phyloP scores from a whole-genome alignment of 345 rosid genomes.

The Rhodamnia argentea region DNA sequence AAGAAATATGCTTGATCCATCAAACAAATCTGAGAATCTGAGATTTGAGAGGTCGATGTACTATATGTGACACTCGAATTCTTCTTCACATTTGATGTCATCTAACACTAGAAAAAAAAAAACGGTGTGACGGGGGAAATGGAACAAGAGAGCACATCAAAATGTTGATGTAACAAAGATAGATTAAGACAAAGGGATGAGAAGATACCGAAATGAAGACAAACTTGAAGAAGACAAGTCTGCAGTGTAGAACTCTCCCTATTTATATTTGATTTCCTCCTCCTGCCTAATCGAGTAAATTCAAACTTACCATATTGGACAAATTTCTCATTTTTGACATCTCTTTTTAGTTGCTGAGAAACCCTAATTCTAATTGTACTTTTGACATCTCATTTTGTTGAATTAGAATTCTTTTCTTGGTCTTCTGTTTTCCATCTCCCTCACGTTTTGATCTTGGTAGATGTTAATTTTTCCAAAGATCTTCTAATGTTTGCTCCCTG shows the following conservation, averaged over 20 bases:
- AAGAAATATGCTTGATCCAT: neutral
- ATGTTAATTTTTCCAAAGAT: neutral
- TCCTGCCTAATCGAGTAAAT: neutral
- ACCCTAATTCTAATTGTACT: neutral
- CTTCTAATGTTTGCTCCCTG: neutral
- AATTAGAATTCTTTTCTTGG: neutral
- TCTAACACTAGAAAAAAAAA: neutral
- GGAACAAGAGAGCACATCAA: neutral
- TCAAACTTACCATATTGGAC: neutral
- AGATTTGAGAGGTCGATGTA: neutral
- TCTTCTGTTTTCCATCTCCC: neutral
- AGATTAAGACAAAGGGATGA: neutral
- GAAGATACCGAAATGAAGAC: neutral
- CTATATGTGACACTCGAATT: neutral
- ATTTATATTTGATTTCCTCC: neutral
- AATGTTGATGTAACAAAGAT: neutral
- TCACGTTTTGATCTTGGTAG: neutral
- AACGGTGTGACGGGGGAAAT: neutral
- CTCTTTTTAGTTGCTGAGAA: neutral
- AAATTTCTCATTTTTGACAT: neutral
- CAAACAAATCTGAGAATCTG: neutral
- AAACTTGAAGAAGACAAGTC: neutral
- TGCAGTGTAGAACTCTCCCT: neutral
- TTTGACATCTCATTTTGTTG: too few relatives aligned
- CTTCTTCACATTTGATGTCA: neutral